Evolutionary conservation across 2,329 filamentous ascomycete genomes (phyloP).

Genomic region (Pleurostoma richardsiae): DNA sequence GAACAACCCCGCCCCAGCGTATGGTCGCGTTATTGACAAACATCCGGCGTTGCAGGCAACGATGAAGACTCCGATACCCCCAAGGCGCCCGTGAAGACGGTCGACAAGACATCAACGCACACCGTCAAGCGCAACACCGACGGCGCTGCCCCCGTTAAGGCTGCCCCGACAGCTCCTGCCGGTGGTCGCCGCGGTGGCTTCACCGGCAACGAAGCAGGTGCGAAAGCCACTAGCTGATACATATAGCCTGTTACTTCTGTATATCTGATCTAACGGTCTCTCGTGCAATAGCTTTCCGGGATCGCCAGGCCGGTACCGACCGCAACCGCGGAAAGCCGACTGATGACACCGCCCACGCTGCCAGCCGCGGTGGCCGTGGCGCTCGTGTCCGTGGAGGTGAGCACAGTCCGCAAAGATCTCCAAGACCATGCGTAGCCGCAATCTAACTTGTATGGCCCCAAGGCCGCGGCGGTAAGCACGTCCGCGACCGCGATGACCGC

Average conservation of each 20-base stretch:
- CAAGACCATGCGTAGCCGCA: not conserved
- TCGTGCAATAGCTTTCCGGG: conserved; percentile 68
- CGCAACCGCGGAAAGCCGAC: conserved; percentile 78
- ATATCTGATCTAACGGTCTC: conserved; percentile 9
- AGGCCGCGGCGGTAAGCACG: conserved; percentile 50
- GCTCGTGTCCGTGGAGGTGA: conserved; percentile 58
- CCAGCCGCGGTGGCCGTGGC: conserved; percentile 57
- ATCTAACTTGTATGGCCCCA: not conserved
- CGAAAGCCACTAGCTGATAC: not conserved
- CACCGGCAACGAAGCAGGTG: conserved; percentile 83
- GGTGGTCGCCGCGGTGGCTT: conserved; percentile 51
- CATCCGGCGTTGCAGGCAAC: conserved; percentile 42
- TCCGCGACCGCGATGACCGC: conserved; percentile 52
- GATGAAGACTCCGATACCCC: conserved; percentile 66
- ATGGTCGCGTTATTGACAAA: conserved; percentile 11
- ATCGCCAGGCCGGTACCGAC: conserved; percentile 74
- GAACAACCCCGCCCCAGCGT: no score
- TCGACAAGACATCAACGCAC: conserved; percentile 77
- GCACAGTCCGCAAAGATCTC: conserved; percentile 15
- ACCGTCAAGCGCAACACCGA: conserved; percentile 81
- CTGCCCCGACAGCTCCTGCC: conserved; percentile 27
- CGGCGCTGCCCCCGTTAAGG: conserved; percentile 59
- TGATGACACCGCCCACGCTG: conserved; percentile 57
- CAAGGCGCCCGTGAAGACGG: conserved; percentile 77
- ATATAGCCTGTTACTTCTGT: conserved; percentile 3